These are phyloP conservation scores for Tricholoma flavovirens DNA, from an alignment of 768 basidiomycete species.

Conservation along the genomic window DNA sequence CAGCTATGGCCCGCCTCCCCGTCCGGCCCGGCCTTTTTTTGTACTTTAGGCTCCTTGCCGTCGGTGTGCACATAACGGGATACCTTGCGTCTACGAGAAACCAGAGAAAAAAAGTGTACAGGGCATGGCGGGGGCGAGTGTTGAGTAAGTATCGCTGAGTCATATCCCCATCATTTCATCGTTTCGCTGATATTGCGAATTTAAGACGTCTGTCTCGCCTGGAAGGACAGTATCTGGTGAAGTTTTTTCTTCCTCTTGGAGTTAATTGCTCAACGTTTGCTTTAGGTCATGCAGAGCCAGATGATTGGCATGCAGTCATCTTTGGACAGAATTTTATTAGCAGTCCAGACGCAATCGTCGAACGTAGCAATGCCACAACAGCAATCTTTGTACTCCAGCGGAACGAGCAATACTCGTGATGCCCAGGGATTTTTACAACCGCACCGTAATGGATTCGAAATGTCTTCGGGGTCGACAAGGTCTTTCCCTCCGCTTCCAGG, in stretches of 20 bases:
- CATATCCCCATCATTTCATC: background rate
- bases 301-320: slow-evolving; percentile 95
- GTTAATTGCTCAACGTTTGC: background rate
- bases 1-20: slow-evolving; percentile 62
- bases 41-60: slow-evolving; percentile 75
- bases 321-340: slow-evolving; percentile 73
- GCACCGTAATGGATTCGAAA: slow-evolving; percentile 37
- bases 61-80: slow-evolving; percentile 80
- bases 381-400: slow-evolving; percentile 28
- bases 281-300: slow-evolving; percentile 84
- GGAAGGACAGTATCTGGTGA: slow-evolving; percentile 80
- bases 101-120: slow-evolving; percentile 80
- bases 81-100: slow-evolving; percentile 82
- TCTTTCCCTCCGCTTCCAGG: slow-evolving; percentile 85
- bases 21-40: slow-evolving; percentile 62
- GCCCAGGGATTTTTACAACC: slow-evolving; percentile 28
- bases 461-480: slow-evolving; percentile 25
- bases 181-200: background rate
- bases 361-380: slow-evolving; percentile 28
- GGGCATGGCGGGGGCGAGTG: slow-evolving; percentile 53
- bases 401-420: slow-evolving; percentile 25
- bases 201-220: slow-evolving; percentile 73
- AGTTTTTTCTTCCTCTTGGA: slow-evolving; percentile 10
- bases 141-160: slow-evolving; percentile 51
- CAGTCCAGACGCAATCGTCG: slow-evolving; percentile 44